Base-by-base conservation (phyloP, 176 grass and related monocot species). In the Carex scoparia region DNA sequence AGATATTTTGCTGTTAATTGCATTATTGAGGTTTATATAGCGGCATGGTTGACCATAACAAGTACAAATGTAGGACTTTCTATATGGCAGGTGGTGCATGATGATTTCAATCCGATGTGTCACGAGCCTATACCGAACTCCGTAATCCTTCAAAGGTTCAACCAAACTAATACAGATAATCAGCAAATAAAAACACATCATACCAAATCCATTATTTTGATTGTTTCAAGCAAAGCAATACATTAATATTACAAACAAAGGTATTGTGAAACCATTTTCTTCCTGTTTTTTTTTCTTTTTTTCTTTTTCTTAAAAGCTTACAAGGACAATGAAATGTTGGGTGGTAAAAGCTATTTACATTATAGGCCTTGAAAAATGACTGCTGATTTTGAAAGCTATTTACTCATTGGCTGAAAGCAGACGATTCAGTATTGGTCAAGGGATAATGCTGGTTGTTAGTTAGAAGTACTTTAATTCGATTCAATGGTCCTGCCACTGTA, bases 391-490 rank as follows among this genome's bases (percentile, higher is more conserved):
- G 19, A 64, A 51, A 23, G 23, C 23, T 23, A 23, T 23, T 10
- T 27, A 83, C 46, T 83, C 58, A 83, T 62, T 81, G 79, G 60
- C 70, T 84, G 53, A 79, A 72, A 35, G 77, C 83, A 65, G 87
- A 87, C 49, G 85, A 87, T 38, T 91, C 79, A 18, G 84, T 84
- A 59, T 94, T 87, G 42, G 88, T 16, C 62, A 57, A 38, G 0
- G 53, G 61, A 15, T 49, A n/a, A 28, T 57, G 83, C 55, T 89
- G 82, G 42, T 88, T 91, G 87, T 82, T 79, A 0, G 85, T 86
- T 33, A 86, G 79, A 75, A 91, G 79, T 31, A 94, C 69, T 61
- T 91, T 90, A 61, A 94, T 82, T 5, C 89, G 87, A 67, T 76
- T 89, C 18, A 94, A 79, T 0, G 92, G 89, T 56, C 88, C 81